A percentile compares a stretch with the other conserved stretches of the same genome.
Conservation (phyloP, 2,329 filamentous ascomycete genomes). For the Ilyonectria destructans region DNA sequence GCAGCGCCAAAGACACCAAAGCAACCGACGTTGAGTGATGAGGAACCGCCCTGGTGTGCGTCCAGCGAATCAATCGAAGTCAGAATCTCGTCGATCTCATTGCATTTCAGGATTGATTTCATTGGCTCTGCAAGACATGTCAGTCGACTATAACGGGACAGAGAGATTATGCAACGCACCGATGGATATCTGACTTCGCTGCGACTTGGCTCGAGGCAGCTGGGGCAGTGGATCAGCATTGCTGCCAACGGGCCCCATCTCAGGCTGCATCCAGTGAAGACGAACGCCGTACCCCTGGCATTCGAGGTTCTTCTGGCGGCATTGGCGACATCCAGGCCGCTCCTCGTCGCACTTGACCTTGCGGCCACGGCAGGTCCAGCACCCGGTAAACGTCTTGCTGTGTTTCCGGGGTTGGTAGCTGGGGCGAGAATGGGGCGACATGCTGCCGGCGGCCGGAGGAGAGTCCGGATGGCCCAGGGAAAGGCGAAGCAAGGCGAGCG, state of each 20-base stretch:
- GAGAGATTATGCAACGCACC: conserved; percentile 13
- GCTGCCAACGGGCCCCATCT: conserved; percentile 19
- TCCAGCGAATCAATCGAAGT: conserved; percentile 23
- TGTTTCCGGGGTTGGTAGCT: conserved; percentile 38
- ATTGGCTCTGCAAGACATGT: conserved; percentile 21
- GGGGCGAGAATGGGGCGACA: conserved; percentile 30
- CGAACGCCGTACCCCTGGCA: conserved; percentile 54
- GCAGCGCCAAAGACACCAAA: conserved; percentile 26
- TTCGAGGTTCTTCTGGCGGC: conserved; percentile 48
- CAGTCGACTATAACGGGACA: conserved; percentile 4
- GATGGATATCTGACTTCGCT: conserved; percentile 30
- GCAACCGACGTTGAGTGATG: conserved; percentile 9
- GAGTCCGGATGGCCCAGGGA: background rate
- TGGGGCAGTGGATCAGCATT: conserved; percentile 18
- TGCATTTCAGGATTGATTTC: conserved; percentile 17
- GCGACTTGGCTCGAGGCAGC: conserved; percentile 24
- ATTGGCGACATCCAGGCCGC: conserved; percentile 54
- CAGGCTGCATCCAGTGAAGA: conserved; percentile 48
- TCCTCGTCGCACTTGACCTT: conserved; percentile 59
- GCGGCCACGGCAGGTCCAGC: conserved; percentile 57
- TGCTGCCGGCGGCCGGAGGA: conserved; percentile 12
- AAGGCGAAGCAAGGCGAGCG: background rate
- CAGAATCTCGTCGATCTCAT: conserved; percentile 26
- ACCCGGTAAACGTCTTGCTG: conserved; percentile 53
- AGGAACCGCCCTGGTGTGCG: conserved; percentile 4